Evolutionary conservation across 148 eudicot genomes (phyloP).

Genomic region (Persicaria maculosa): DNA sequence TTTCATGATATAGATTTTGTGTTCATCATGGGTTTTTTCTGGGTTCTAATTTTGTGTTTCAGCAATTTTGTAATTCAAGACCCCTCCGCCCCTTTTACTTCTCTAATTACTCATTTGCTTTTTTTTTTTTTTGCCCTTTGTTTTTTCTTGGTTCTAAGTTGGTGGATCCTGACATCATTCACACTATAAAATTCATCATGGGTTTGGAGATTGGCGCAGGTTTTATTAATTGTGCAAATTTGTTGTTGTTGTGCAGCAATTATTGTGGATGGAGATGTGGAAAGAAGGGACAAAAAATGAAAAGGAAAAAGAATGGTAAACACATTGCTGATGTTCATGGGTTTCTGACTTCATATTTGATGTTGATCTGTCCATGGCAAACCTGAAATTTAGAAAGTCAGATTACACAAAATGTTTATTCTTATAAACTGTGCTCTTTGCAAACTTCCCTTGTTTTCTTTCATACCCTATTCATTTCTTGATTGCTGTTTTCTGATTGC

Average conservation of each 20-base stretch:
- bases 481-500: background rate
- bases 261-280: no score
- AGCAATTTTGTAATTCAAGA: no score
- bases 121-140: background rate
- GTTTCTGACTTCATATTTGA: no score
- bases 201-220: background rate
- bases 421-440: background rate
- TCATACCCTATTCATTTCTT: background rate
- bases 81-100: no score
- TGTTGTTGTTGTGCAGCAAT: no score
- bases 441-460: background rate
- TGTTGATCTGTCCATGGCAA: no score
- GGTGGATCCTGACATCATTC: conserved; percentile 8
- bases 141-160: background rate
- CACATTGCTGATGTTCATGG: background rate
- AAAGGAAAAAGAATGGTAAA: background rate
- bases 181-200: background rate
- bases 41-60: no score
- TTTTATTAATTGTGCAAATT: no score
- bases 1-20: no score
- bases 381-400: no score
- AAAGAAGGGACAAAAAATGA: background rate
- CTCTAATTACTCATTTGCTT: background rate
- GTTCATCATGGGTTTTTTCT: no score
- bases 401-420: background rate